phyloP scores from a whole-genome alignment of 352 stramenopile species.

The Globisporangium paddicum region DNA sequence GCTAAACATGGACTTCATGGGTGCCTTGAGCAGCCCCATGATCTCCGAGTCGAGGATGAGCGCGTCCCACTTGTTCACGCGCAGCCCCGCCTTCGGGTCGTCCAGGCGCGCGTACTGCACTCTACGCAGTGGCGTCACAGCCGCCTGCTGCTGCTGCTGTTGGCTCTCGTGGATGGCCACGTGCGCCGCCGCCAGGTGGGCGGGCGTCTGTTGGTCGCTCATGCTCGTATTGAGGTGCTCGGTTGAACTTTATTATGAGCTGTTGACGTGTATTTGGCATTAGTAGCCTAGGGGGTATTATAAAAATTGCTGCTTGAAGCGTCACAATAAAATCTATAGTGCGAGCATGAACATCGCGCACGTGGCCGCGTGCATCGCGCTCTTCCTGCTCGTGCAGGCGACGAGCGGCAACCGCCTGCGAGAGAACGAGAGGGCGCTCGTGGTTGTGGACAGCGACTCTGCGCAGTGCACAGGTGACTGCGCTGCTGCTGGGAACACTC shows the following conservation, averaged over 20 bases:
- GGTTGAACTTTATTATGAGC: conserved; percentile 6
- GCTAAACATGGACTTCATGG: conserved; percentile 76
- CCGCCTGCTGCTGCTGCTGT: not conserved
- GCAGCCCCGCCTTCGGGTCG: conserved; percentile 37
- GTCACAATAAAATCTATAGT: conserved; percentile 1
- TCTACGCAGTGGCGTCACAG: conserved; percentile 4
- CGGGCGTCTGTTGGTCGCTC: conserved; percentile 6
- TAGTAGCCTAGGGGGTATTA: conserved; percentile 3
- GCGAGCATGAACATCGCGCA: conserved; percentile 13
- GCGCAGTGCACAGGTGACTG: conserved; percentile 8
- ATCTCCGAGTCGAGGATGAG: conserved; percentile 80
- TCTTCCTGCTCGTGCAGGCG: conserved; percentile 4
- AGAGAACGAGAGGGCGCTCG: conserved; percentile 3
- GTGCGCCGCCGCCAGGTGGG: conserved; percentile 31
- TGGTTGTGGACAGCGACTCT: conserved; percentile 6
- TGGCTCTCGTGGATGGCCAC: conserved; percentile 34
- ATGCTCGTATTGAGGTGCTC: not conserved
- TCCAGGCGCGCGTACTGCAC: conserved; percentile 45
- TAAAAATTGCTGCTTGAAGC: conserved; percentile 1
- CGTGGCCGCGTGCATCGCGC: conserved; percentile 14
- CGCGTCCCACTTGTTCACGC: conserved; percentile 84
- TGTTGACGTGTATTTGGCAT: not conserved
- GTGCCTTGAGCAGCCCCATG: conserved; percentile 61
- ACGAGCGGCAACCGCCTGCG: not conserved
- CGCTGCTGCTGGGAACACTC: not conserved